A percentile compares a stretch with the other conserved stretches of the same genome.
Evolutionary conservation across 257 asterid genomes (phyloP).

Genomic region (Penstemon davidsonii): DNA sequence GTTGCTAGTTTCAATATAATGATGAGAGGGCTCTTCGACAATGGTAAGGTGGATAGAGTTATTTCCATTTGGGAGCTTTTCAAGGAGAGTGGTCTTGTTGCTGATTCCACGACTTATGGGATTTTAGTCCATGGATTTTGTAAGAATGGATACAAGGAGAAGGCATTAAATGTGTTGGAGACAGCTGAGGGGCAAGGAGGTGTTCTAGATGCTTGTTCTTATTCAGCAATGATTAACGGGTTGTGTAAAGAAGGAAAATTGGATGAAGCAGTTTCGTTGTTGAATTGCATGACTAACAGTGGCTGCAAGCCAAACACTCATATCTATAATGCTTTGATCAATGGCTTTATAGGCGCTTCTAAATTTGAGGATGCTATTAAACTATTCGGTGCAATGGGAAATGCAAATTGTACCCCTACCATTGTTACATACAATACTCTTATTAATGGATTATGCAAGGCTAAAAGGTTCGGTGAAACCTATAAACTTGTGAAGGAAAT

Average conservation of each 20-base stretch:
- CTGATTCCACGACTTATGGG: conserved; percentile 65
- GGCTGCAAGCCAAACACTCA: conserved; percentile 63
- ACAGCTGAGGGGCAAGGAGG: conserved; percentile 51
- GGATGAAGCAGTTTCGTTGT: conserved; percentile 63
- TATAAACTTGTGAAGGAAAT: conserved; percentile 71
- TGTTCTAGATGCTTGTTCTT: conserved; percentile 56
- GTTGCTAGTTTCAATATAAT: conserved; percentile 80
- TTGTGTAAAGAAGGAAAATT: conserved; percentile 64
- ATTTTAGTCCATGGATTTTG: conserved; percentile 75
- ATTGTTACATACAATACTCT: conserved; percentile 74
- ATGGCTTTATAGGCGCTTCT: conserved; percentile 63
- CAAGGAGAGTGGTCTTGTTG: conserved; percentile 50
- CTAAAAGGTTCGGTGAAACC: conserved; percentile 61
- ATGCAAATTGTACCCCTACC: conserved; percentile 50
- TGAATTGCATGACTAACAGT: conserved; percentile 50
- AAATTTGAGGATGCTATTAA: conserved; percentile 60
- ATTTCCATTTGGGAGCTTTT: conserved; percentile 59
- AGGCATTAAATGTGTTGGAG: conserved; percentile 56
- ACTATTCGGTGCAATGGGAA: conserved; percentile 55
- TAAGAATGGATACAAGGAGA: conserved; percentile 58
- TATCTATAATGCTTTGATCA: conserved; percentile 70
- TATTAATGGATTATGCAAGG: conserved; percentile 76
- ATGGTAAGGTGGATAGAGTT: conserved; percentile 53
- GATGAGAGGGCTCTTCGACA: conserved; percentile 64
- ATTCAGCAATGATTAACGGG: conserved; percentile 69